Evolutionary conservation across 2,329 filamentous ascomycete species (phyloP), one percentile per base, ranked within the genome.

Genomic region (Calonectria naviculata): DNA sequence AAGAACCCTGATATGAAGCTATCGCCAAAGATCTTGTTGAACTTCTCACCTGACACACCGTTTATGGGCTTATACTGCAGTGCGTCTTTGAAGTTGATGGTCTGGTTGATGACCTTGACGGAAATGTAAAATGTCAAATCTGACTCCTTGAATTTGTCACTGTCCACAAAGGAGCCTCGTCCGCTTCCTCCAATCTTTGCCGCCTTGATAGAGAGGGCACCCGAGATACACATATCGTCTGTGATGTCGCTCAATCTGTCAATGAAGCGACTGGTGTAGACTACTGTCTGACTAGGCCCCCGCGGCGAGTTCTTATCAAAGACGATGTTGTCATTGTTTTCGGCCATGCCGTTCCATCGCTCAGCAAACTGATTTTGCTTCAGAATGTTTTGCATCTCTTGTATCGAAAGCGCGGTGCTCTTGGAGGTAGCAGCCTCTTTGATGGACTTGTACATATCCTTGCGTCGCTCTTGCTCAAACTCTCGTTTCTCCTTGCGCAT

Each of bases 141-240:
- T 4, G 17, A n/a, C 29, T 52, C 28, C 28, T 52, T 52, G 47
- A 52, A 52, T 17, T 52, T 52, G 17, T 52, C 28, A 3, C 17
- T n/a, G 17, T 52, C 47, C 7, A 52, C 26, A n/a, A 52, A 52
- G 5, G 47, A 52, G 17, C 47, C 47, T 4, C 60, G 46, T 1
- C 66, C 44, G 0, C 28, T 41, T 9, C 61, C 67, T 1, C 68
- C 67, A 3, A 72, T 58, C 1, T 17, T 38, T 2, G 46, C 70
- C 0, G 31, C 44, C n/a, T 64, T 72, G 15, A 76, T 71, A 21
- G 68, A 56, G 0, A 42, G 19, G 5, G 56, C 24, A 3, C 52
- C 31, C 0, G 71, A 72, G 12, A 73, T 54, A 6, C 65, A 54
- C 65, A 75, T 69, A 1, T n/a, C 63, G 0, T 64, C 67, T 9